Evolutionary conservation across 2,329 filamentous ascomycete genomes (phyloP), one percentile per base, ranked within the genome.

Genomic region (Sarocladium oryzae): DNA sequence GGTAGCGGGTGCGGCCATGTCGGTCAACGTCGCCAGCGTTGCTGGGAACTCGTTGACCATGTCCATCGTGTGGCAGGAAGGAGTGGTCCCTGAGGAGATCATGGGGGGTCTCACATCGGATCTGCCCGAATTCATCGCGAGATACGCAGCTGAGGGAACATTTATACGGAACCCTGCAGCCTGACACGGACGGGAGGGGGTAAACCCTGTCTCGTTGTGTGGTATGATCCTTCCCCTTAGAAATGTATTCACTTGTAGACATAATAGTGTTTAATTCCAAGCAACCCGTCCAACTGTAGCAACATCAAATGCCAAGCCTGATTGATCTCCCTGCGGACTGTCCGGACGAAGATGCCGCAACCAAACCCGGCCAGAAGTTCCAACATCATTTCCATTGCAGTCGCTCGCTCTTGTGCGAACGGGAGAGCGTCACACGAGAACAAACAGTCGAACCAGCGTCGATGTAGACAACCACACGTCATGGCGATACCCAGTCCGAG

Each of bases 41-140:
- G 61, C 60, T 1, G 68, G 63, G 0, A 69, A 69, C 0, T 60
- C 60, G 0, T 54, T 82, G 41, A 37, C 33, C 11, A 49, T 49
- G 18, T 65, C 66, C 1, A 40, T 78, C 9, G 72, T 67, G 4
- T 80, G 76, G 74, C 73, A 77, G 59, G 68, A 76, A 13, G 68
- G 64, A 0, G 62, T 71, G 5, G 60, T 79, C 2, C 64, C 70
- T 2, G 61, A 64, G 0, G 58, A 59, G 20, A 6, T 77, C 11
- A 60, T 72, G 46, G 61, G 70, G 1, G 60, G 55, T 0, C 30
- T 80, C 18, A 61, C 58, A 1, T 53, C 53, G 1, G 73, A 74
- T 55, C 45, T 81, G 21, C 5, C 33, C 10, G 43, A 24, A 20
- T 48, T 15, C 21, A 23, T 26, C 4, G 7, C 28, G 4, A 20